phyloP scores from a whole-genome alignment of 1,284 basidiomycete genomes.

The Chondrostereum purpureum region DNA sequence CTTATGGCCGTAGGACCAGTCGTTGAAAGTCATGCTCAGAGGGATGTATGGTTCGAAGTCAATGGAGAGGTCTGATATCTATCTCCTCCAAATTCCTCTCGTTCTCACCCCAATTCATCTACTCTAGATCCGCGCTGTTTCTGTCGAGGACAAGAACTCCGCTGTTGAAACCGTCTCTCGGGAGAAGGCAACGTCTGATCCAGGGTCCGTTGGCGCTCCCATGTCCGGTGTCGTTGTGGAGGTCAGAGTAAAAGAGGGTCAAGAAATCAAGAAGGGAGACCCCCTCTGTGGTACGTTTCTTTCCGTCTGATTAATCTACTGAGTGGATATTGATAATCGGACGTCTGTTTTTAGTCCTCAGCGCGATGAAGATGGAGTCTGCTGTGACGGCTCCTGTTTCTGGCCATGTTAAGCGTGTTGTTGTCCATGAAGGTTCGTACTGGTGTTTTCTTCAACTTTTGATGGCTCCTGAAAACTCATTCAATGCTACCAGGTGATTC shows the following conservation, averaged over 20 bases:
- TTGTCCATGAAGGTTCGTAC: slow-evolving; percentile 72
- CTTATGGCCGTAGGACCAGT: slow-evolving; percentile 94
- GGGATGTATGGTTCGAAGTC: slow-evolving; percentile 98
- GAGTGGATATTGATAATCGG: slow-evolving; percentile 5
- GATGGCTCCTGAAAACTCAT: background rate
- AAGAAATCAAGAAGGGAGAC: slow-evolving; percentile 97
- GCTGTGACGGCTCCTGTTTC: slow-evolving; percentile 93
- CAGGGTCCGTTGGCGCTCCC: slow-evolving; percentile 92
- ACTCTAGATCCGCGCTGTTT: slow-evolving; percentile 77
- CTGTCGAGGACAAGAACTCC: slow-evolving; percentile 93
- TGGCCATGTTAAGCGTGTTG: slow-evolving; percentile 90
- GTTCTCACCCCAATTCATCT: slow-evolving; percentile 8
- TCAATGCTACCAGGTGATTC: slow-evolving; percentile 60
- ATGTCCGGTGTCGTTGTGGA: slow-evolving; percentile 99
- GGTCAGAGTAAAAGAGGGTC: slow-evolving; percentile 94
- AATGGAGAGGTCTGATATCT: slow-evolving; percentile 78
- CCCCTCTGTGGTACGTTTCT: slow-evolving; percentile 69
- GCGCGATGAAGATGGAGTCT: slow-evolving; percentile 98
- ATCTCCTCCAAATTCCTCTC: slow-evolving; percentile 9
- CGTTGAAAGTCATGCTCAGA: slow-evolving; percentile 83
- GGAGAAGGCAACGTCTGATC: slow-evolving; percentile 89
- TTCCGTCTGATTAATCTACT: slow-evolving; percentile 1
- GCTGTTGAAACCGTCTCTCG: slow-evolving; percentile 91
- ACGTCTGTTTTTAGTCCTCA: slow-evolving; percentile 52
- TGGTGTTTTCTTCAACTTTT: slow-evolving; percentile 1